These are phyloP conservation scores for Lepraria neglecta DNA, from an alignment of 495 filamentous ascomycete genomes.

Conservation along the genomic window DNA sequence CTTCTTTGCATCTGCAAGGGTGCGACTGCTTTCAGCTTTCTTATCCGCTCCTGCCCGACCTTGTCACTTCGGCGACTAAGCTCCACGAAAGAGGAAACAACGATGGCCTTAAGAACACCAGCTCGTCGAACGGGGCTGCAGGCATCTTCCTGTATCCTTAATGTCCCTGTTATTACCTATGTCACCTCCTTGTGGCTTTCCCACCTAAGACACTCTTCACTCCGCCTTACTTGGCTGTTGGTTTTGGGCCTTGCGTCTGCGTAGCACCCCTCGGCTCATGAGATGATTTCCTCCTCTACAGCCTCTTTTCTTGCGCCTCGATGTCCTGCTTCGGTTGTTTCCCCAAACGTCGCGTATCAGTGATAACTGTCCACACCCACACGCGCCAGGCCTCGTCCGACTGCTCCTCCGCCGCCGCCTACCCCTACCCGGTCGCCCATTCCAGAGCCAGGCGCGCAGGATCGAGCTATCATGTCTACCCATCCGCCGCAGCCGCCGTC, in stretches of 20 bases:
- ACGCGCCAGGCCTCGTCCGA: constrained; percentile 2
- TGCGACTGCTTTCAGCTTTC: neutral
- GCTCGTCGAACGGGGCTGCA: neutral
- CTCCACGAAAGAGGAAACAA: neutral
- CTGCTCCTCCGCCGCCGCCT: neutral
- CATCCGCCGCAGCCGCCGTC: neutral
- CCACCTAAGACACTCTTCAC: neutral
- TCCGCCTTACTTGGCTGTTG: too few relatives aligned
- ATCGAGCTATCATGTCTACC: constrained; percentile 5
- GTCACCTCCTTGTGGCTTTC: neutral
- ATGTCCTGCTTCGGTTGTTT: constrained; percentile 8
- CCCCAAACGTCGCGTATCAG: neutral
- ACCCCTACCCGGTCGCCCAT: neutral
- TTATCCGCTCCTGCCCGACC: neutral
- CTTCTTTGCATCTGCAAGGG: too few relatives aligned
- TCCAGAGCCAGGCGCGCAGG: neutral
- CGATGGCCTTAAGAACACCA: neutral
- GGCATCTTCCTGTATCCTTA: neutral
- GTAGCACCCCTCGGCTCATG: neutral
- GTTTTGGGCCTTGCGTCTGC: neutral
- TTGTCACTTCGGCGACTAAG: neutral
- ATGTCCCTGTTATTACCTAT: neutral
- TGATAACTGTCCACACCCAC: neutral
- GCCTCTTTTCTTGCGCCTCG: too few relatives aligned
- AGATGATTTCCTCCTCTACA: neutral